Conservation (phyloP, 2,329 filamentous ascomycete species). For the Endocalyx cinctus region DNA sequence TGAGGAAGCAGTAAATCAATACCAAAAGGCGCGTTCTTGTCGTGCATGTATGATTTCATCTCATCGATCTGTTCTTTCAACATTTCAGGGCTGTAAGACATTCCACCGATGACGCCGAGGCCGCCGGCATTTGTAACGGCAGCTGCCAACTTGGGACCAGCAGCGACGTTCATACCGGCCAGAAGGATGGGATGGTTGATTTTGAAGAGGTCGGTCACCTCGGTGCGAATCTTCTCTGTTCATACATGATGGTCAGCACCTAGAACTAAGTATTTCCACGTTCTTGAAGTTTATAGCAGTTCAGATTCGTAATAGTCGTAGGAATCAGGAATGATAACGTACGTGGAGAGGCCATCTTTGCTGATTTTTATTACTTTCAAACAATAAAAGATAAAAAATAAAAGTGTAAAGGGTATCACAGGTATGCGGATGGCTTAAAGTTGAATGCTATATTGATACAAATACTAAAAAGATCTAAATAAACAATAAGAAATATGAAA, state of each 20-base stretch:
- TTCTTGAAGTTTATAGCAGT: conserved; percentile 1
- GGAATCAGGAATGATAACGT: conserved; percentile 10
- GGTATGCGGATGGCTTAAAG: too few relatives aligned
- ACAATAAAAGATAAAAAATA: too few relatives aligned
- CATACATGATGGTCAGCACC: conserved; percentile 16
- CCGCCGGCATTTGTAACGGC: conserved; percentile 97
- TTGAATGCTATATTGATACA: too few relatives aligned
- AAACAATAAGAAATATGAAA: too few relatives aligned
- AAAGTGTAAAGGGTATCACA: too few relatives aligned
- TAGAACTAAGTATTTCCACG: too few relatives aligned
- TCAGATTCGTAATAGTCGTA: conserved; percentile 2
- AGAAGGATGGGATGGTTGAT: conserved; percentile 96
- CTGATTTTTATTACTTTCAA: too few relatives aligned
- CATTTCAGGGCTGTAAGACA: conserved; percentile 97
- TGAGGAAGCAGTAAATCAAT: conserved; percentile 92
- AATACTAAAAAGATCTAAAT: too few relatives aligned
- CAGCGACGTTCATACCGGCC: conserved; percentile 98
- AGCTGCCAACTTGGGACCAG: conserved; percentile 90
- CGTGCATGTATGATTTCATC: conserved; percentile 78
- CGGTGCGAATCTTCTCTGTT: conserved; percentile 82
- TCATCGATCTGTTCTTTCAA: conserved; percentile 90
- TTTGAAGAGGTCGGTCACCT: conserved; percentile 91
- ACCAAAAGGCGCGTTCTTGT: conserved; percentile 94
- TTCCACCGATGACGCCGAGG: conserved; percentile 91
- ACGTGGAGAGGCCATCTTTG: conserved; percentile 31